A percentile compares a stretch with the other conserved stretches of the same genome.
phyloP scores from a whole-genome alignment of 2,329 filamentous ascomycete species.

The Aspergillus sojae region DNA sequence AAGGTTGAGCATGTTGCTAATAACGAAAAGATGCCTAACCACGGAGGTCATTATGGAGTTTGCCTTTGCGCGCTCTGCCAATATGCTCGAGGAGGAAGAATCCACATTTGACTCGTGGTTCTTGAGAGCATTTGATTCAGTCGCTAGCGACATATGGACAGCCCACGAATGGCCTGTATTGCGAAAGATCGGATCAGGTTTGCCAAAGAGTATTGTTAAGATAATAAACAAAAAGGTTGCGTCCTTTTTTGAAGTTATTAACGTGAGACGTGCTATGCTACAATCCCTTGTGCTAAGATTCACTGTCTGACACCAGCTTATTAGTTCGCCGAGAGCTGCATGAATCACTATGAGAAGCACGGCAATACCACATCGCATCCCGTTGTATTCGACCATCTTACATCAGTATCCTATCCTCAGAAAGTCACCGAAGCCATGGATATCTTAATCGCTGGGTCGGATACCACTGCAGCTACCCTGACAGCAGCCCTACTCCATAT shows the following conservation, averaged over 20 bases:
- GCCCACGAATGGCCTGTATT: background rate
- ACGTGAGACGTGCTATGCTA: background rate
- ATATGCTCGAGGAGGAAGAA: constrained; percentile 7
- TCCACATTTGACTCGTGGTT: constrained; percentile 3
- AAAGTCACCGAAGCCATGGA: constrained; percentile 11
- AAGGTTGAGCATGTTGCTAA: background rate
- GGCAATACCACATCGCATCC: constrained; percentile 9
- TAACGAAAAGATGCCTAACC: constrained; percentile 1
- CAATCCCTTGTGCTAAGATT: background rate
- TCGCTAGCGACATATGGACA: background rate
- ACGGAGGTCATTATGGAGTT: constrained; percentile 13
- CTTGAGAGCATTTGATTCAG: constrained; percentile 5
- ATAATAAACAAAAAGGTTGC: background rate
- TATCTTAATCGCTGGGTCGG: constrained; percentile 14
- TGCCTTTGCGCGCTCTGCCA: constrained; percentile 9
- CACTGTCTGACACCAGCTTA: background rate
- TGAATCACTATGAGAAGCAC: constrained; percentile 3
- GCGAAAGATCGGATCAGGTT: background rate
- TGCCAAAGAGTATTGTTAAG: background rate
- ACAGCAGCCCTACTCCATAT: constrained; percentile 8
- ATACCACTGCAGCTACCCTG: constrained; percentile 16
- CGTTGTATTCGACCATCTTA: constrained; percentile 12
- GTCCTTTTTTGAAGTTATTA: background rate
- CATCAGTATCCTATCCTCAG: background rate
- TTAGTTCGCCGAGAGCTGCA: constrained; percentile 7